Evolutionary conservation across 2,329 filamentous ascomycete genomes (phyloP).

Genomic region (Chrysoporthe cubensis): DNA sequence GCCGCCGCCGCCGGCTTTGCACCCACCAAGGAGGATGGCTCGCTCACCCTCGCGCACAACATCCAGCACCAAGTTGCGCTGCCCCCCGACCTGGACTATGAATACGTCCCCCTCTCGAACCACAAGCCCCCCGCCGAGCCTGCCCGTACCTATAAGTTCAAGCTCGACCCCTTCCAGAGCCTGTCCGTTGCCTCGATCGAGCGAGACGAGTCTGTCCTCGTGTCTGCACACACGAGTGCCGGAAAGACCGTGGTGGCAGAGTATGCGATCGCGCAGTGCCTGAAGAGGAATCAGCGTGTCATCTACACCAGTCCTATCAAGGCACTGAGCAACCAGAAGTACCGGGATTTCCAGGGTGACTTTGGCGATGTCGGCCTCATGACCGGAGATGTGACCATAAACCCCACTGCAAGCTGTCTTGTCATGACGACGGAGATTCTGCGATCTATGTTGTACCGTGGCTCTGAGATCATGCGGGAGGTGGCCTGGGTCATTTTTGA

Average conservation of each 20-base stretch:
- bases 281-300: slow-evolving; percentile 96
- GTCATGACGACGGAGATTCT: slow-evolving; percentile 99
- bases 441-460: slow-evolving; percentile 95
- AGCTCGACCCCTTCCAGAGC: slow-evolving; percentile 95
- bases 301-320: slow-evolving; percentile 99
- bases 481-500: slow-evolving; percentile 99
- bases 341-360: slow-evolving; percentile 91
- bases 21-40: slow-evolving; percentile 63
- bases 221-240: slow-evolving; percentile 95
- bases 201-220: slow-evolving; percentile 91
- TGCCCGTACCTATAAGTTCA: slow-evolving; percentile 83
- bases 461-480: slow-evolving; percentile 99
- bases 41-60: slow-evolving; percentile 90
- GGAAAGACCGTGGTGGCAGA: slow-evolving; percentile 98
- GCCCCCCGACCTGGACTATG: slow-evolving; percentile 90
- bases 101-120: slow-evolving; percentile 91
- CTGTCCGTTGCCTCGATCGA: slow-evolving; percentile 94
- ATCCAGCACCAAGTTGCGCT: slow-evolving; percentile 97
- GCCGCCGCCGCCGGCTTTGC: slow-evolving; percentile 74
- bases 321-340: slow-evolving; percentile 97
- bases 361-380: slow-evolving; percentile 98
- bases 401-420: slow-evolving; percentile 94
- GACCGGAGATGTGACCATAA: slow-evolving; percentile 99
- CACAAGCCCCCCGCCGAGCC: slow-evolving; percentile 90
- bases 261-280: slow-evolving; percentile 95